phyloP scores from a whole-genome alignment of 2,329 filamentous ascomycete genomes.

The Aspergillus transmontanensis region DNA sequence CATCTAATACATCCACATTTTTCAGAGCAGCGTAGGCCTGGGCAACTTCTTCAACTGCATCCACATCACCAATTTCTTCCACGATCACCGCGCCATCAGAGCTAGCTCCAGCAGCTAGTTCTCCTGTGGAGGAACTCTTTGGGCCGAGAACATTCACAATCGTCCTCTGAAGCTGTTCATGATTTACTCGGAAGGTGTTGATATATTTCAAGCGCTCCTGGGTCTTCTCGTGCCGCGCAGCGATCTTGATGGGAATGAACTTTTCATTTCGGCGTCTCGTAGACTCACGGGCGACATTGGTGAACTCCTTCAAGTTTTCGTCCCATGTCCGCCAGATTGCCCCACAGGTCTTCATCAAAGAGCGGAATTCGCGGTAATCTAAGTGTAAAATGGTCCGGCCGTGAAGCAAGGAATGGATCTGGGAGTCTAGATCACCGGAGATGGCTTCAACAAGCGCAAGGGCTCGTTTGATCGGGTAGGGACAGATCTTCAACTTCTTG shows the following conservation, averaged over 20 bases:
- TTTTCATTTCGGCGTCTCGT: conserved; percentile 92
- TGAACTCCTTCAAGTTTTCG: conserved; percentile 95
- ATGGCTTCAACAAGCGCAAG: conserved; percentile 96
- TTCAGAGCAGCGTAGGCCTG: conserved; percentile 93
- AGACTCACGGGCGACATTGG: conserved; percentile 93
- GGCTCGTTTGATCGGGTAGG: conserved; percentile 89
- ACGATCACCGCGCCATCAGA: conserved; percentile 70
- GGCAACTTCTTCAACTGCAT: conserved; percentile 93
- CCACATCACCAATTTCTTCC: conserved; percentile 95
- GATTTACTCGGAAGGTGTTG: conserved; percentile 90
- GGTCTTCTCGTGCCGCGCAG: conserved; percentile 80
- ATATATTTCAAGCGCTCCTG: conserved; percentile 93
- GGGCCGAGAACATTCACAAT: conserved; percentile 96
- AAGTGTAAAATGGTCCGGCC: conserved; percentile 89
- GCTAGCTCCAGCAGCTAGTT: conserved; percentile 40
- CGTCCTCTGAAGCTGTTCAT: conserved; percentile 94
- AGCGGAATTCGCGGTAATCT: conserved; percentile 86
- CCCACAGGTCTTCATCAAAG: conserved; percentile 79
- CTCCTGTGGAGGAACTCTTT: conserved; percentile 61
- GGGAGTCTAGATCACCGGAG: conserved; percentile 85
- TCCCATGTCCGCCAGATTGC: conserved; percentile 93
- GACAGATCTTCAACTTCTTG: conserved; percentile 95
- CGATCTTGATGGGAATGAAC: conserved; percentile 98
- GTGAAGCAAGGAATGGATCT: conserved; percentile 81
- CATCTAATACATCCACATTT: conserved; percentile 93